These are phyloP conservation scores for Pseudocercospora crystallina DNA, from an alignment of 2,329 filamentous ascomycete species.

Conservation along the genomic window DNA sequence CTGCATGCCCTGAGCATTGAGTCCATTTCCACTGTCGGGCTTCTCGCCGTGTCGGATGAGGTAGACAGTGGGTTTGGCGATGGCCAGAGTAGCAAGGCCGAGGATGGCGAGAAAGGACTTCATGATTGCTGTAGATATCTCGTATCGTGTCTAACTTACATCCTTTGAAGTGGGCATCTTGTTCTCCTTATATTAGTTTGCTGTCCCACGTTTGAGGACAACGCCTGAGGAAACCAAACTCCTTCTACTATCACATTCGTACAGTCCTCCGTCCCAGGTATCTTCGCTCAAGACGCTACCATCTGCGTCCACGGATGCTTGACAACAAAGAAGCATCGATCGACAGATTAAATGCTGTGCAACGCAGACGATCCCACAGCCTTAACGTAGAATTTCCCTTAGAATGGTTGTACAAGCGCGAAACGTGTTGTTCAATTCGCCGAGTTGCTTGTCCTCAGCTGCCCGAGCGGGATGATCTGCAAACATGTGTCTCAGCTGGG, in stretches of 20 bases:
- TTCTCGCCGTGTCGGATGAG: constrained; percentile 67
- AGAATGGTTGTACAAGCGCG: not conserved
- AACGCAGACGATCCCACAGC: no score
- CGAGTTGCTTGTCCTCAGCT: no score
- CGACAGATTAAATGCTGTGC: constrained; percentile 1
- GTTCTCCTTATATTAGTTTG: not conserved
- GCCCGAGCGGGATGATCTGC: constrained; percentile 14
- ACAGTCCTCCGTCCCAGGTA: no score
- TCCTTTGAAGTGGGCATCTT: not conserved
- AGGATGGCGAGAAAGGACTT: constrained; percentile 19
- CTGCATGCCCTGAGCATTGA: constrained; percentile 53
- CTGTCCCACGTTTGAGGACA: no score
- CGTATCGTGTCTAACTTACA: not conserved
- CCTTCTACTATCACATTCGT: no score
- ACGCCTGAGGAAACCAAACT: no score
- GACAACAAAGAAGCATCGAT: constrained; percentile 11
- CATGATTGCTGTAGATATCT: constrained; percentile 12
- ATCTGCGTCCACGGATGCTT: no score
- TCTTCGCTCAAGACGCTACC: no score
- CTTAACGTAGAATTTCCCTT: constrained; percentile 6
- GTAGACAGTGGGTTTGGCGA: constrained; percentile 54
- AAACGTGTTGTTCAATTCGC: no score
- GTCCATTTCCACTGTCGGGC: constrained; percentile 50
- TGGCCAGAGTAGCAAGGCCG: constrained; percentile 17
- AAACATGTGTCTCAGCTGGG: constrained; percentile 10